Evolutionary conservation across 23 red algal species (phyloP).

Genomic region (Agarophyton chilense): DNA sequence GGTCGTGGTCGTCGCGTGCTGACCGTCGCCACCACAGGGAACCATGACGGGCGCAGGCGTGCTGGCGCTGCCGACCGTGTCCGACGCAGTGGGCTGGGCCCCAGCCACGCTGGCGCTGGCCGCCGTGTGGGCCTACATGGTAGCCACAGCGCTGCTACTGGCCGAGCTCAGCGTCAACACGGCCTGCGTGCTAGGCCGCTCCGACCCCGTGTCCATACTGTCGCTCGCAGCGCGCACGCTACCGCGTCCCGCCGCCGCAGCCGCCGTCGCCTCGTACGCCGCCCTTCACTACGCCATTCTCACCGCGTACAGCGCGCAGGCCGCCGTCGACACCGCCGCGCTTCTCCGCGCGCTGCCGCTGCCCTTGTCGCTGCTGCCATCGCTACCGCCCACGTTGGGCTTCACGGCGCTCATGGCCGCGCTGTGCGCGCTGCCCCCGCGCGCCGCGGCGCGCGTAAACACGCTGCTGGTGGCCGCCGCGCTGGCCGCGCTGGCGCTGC

Average conservation of each 20-base stretch:
- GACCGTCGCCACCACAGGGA: constrained; percentile 23
- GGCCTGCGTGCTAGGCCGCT: constrained; percentile 51
- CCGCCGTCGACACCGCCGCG: background rate
- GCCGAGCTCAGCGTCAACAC: constrained; percentile 60
- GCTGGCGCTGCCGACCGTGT: constrained; percentile 81
- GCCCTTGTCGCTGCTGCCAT: background rate
- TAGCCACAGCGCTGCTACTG: constrained; percentile 59
- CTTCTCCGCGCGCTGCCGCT: background rate
- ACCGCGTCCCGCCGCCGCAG: constrained; percentile 11
- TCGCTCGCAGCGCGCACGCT: constrained; percentile 69
- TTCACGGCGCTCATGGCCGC: too few relatives aligned
- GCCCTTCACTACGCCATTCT: constrained; percentile 75
- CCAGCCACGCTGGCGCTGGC: constrained; percentile 61
- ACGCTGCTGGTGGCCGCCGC: constrained; percentile 16
- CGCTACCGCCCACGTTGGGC: too few relatives aligned
- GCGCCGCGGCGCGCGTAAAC: constrained; percentile 23
- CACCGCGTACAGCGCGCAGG: constrained; percentile 80
- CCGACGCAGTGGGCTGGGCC: constrained; percentile 45
- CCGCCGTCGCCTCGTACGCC: constrained; percentile 53
- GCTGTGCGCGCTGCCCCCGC: constrained; percentile 16
- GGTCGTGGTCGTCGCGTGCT: background rate
- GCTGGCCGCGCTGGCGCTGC: background rate
- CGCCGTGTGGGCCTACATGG: constrained; percentile 69
- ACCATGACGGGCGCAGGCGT: constrained; percentile 91
- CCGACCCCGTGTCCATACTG: constrained; percentile 51